Evolutionary conservation across 2,329 filamentous ascomycete species (phyloP), one percentile per base, ranked within the genome.

Genomic region (Uncinocarpus reesii): DNA sequence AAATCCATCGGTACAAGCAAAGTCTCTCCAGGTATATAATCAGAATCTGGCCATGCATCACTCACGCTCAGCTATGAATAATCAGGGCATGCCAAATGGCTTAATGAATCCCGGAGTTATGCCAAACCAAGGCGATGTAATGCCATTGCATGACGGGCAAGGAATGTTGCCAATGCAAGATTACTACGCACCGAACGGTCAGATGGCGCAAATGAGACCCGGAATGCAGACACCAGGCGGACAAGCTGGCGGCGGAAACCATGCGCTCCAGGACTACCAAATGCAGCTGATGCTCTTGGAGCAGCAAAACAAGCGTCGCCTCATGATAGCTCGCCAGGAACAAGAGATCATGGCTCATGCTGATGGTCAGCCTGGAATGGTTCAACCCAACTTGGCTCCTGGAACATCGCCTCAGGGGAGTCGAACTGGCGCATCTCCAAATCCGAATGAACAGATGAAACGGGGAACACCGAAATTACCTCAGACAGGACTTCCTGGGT

Each of bases 21-120:
- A 93, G 73, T 83, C 83, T 61, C 84, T 95, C 66, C 82, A 87
- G 67, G 82, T 86, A 65, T 95, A 95, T 76, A 81, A 85, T 64
- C 81, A 86, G 68, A 85, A 81, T 67, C 77, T 95, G 64, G 80
- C 84, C 68, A 81, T 88, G 68, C 84, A 90, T 67, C 84, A 89
- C 62, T 62, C 63, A 65, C 83, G 83, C 67, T 70, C 83, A 86
- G 74, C 74, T 67, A 83, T 92, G 76, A 83, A 83, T 64, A 83
- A 81, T 66, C 85, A 86, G 73, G 79, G 80, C 65, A 83, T 89
- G 77, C 80, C 80, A 57, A 86, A 80, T 83, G 73, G 76, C 66
- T 76, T 79, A 69, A 73, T 74, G 68, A 79, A 74, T 68, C 78
- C 59, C 53, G 81, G 79, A 56, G 65, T 71, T 45, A 84, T 87